These are phyloP conservation scores for Zizania palustris DNA, from an alignment of 202 grass and related monocot species.

Conservation along the genomic window DNA sequence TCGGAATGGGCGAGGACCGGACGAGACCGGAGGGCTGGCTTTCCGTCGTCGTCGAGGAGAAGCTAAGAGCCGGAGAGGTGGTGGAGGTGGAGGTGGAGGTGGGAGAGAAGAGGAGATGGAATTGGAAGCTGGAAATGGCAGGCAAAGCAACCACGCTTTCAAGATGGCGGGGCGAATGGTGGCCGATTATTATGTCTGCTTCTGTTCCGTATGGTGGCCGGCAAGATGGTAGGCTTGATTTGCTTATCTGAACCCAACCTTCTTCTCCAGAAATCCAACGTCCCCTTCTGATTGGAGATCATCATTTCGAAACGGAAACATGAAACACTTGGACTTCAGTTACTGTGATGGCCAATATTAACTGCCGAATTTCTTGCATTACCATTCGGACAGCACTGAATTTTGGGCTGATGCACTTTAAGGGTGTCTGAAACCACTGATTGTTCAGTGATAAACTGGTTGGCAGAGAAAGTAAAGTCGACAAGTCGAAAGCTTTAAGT, in stretches of 20 bases:
- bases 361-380: too few relatives aligned
- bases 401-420: too few relatives aligned
- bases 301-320: slow-evolving; percentile 66
- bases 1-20: background rate
- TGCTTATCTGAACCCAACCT: too few relatives aligned
- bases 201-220: too few relatives aligned
- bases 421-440: too few relatives aligned
- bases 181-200: too few relatives aligned
- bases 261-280: too few relatives aligned
- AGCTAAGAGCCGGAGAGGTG: background rate
- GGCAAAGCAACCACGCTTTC: slow-evolving; percentile 95
- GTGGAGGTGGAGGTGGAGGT: background rate
- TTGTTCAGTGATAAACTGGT: too few relatives aligned
- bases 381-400: too few relatives aligned
- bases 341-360: background rate
- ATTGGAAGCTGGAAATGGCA: slow-evolving; percentile 58
- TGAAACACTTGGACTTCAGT: background rate
- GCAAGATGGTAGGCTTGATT: too few relatives aligned
- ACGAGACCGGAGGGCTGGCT: background rate
- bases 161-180: slow-evolving; percentile 55
- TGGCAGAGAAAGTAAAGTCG: too few relatives aligned
- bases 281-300: slow-evolving; percentile 60
- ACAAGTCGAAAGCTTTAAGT: too few relatives aligned
- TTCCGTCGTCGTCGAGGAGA: background rate
- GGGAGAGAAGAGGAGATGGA: background rate